phyloP scores from a whole-genome alignment of 306 rosid species.

The Chamaecrista fasciculata region DNA sequence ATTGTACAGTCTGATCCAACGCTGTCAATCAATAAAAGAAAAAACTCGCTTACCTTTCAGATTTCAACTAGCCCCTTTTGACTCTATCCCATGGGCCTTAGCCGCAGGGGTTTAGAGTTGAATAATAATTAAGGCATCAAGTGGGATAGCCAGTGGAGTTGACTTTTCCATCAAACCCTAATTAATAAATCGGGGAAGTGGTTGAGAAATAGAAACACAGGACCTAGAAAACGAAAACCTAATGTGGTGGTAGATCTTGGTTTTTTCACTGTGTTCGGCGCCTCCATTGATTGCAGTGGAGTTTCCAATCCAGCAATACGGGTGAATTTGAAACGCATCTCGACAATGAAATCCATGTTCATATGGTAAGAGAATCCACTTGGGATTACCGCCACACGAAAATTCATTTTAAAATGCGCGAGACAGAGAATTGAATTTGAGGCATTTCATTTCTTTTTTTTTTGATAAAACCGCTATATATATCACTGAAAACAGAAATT shows the following conservation, averaged over 20 bases:
- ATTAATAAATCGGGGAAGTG: conserved; percentile 7
- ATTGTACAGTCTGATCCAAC: conserved; percentile 14
- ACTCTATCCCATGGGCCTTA: neutral
- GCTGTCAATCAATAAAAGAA: too few relatives aligned
- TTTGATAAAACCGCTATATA: too few relatives aligned
- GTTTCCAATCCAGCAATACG: neutral
- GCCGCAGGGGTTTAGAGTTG: conserved; percentile 15
- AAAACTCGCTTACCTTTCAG: too few relatives aligned
- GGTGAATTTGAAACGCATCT: conserved; percentile 3
- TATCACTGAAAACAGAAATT: too few relatives aligned
- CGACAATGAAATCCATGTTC: neutral
- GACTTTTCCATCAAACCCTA: conserved; percentile 32
- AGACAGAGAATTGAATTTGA: too few relatives aligned
- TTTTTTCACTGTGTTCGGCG: conserved; percentile 6
- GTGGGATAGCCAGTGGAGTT: conserved; percentile 18
- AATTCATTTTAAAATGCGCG: too few relatives aligned
- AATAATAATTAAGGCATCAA: conserved; percentile 27
- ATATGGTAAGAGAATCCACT: conserved; percentile 23
- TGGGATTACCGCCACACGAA: conserved; percentile 19
- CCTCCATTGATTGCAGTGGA: conserved; percentile 1
- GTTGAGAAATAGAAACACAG: conserved; percentile 36
- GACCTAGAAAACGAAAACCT: conserved; percentile 12
- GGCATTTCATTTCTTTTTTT: too few relatives aligned
- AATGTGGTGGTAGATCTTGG: conserved; percentile 20
- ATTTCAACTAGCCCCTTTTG: conserved; percentile 19